A percentile compares a stretch with the other conserved stretches of the same genome.
Evolutionary conservation across 2,329 filamentous ascomycete species (phyloP).

Genomic region (Pyricularia pennisetigena): DNA sequence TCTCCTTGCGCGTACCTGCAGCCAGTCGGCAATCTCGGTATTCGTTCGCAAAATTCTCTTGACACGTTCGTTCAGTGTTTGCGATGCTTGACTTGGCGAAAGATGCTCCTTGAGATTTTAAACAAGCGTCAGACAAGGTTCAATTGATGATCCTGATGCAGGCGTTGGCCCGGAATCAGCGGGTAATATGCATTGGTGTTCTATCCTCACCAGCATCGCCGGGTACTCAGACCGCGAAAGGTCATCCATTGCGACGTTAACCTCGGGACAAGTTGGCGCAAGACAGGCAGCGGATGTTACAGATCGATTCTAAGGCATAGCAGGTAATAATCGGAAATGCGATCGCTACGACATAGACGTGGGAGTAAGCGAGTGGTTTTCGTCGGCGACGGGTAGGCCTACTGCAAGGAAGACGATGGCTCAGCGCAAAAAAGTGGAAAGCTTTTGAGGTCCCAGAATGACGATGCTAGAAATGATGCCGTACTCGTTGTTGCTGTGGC

Average conservation of each 20-base stretch:
- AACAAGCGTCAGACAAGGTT: not conserved
- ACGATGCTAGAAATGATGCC: not conserved
- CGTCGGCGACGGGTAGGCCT: not conserved
- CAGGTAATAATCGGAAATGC: not conserved
- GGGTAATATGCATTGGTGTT: slow-evolving; percentile 6
- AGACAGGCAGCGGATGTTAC: not conserved
- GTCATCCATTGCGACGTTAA: slow-evolving; percentile 48
- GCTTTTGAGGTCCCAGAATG: not conserved
- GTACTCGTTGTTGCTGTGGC: not conserved
- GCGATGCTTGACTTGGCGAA: slow-evolving; percentile 71
- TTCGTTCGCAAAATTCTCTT: slow-evolving; percentile 82
- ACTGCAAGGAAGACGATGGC: not conserved
- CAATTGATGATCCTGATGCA: not conserved
- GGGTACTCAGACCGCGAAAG: slow-evolving; percentile 86
- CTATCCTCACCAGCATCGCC: slow-evolving; percentile 67
- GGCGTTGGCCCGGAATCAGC: slow-evolving; percentile 7
- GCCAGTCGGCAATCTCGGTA: slow-evolving; percentile 87
- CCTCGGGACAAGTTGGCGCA: slow-evolving; percentile 2
- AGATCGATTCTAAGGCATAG: slow-evolving; percentile 3
- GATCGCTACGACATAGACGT: not conserved
- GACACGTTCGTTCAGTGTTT: slow-evolving; percentile 76
- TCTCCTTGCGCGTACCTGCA: slow-evolving; percentile 54
- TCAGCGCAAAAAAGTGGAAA: not conserved
- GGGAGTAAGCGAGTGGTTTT: not conserved
- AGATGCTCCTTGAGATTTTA: slow-evolving; percentile 61